Base-by-base conservation (phyloP, 805 yeast species). In the Ogataea ramenticola region DNA sequence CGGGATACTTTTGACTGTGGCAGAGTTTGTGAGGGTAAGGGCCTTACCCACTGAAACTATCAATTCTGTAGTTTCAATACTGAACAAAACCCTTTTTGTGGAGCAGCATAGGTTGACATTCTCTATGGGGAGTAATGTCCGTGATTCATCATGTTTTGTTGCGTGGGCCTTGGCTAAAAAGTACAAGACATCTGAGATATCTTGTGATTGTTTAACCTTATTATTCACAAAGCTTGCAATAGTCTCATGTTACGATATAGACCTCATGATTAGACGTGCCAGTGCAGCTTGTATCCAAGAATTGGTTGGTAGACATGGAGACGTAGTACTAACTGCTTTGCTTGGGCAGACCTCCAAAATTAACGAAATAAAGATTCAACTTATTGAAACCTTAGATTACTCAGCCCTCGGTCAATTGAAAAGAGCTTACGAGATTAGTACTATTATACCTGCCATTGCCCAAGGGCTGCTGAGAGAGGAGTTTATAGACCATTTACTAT, bases 281-380 rank as follows among this genome's bases (percentile, higher is more conserved):
- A 82, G 90, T 1, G 70, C 87, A 5, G 96, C 97, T 1, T 91
- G 93, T 0, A 54, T 90, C 7, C 97, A 90, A 56, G 98, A 90
- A 54, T 69, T 84, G 15, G 58, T 87, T 3, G 98, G 98, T 0
- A 65, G 97, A 32, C 81, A 79, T 56, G 86, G 86, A 1, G 63
- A 62, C 12, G 29, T 45, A 27, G 45, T 70, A 24, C 64, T 79
- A 53, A 49, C 46, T 3, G 41, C 50, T 4, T 39, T 41, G 41
- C 30, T 42, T 19, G 41, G 19, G 41, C 11, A 22, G 10, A 39
- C 36, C 3, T 30, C 39, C 2, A 52, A 52, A 14, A 50, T 62
- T 15, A 67, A 74, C 10, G 52, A 56, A 8, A 64, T 66, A 46
- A 68, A 72, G 16, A 65, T 83, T 33, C 57, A 58, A 15, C 55